A percentile compares a stretch with the other conserved stretches of the same genome.
phyloP scores from a whole-genome alignment of 2,329 filamentous ascomycete species.

The Acarospora socialis region DNA sequence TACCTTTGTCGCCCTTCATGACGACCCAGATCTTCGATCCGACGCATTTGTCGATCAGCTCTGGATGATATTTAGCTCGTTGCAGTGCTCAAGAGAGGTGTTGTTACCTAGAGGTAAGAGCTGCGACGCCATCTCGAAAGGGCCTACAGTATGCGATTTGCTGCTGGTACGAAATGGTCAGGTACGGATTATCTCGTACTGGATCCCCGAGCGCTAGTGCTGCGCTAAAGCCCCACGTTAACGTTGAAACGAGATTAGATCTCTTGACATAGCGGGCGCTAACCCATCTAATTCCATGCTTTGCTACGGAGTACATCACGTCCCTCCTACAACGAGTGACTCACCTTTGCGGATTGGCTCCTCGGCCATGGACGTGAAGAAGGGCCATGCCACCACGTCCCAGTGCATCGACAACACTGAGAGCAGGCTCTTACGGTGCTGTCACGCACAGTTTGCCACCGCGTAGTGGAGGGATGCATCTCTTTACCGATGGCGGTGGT shows the following conservation, averaged over 20 bases:
- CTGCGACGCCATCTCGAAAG: slow-evolving; percentile 51
- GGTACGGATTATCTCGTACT: too few relatives aligned
- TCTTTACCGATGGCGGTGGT: not conserved
- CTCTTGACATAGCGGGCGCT: too few relatives aligned
- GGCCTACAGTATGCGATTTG: slow-evolving; percentile 4
- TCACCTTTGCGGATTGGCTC: too few relatives aligned
- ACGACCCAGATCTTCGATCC: slow-evolving; percentile 96
- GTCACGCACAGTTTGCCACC: too few relatives aligned
- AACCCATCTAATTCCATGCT: too few relatives aligned
- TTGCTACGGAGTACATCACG: too few relatives aligned
- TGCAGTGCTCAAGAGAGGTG: not conserved
- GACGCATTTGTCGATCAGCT: slow-evolving; percentile 98
- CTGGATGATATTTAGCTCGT: slow-evolving; percentile 32
- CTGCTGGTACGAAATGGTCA: too few relatives aligned
- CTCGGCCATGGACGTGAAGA: not conserved
- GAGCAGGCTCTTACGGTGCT: slow-evolving; percentile 1
- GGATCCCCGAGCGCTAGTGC: too few relatives aligned
- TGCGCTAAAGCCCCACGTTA: too few relatives aligned
- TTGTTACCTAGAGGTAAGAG: slow-evolving; percentile 54
- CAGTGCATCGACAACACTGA: not conserved
- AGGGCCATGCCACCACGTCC: slow-evolving; percentile 3
- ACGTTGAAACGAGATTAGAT: too few relatives aligned
- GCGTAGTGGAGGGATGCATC: too few relatives aligned
- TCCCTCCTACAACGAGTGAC: too few relatives aligned
- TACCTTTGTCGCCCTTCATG: slow-evolving; percentile 99